Base-by-base conservation (phyloP, 1,284 basidiomycete genomes). In the Trametes polyzona region DNA sequence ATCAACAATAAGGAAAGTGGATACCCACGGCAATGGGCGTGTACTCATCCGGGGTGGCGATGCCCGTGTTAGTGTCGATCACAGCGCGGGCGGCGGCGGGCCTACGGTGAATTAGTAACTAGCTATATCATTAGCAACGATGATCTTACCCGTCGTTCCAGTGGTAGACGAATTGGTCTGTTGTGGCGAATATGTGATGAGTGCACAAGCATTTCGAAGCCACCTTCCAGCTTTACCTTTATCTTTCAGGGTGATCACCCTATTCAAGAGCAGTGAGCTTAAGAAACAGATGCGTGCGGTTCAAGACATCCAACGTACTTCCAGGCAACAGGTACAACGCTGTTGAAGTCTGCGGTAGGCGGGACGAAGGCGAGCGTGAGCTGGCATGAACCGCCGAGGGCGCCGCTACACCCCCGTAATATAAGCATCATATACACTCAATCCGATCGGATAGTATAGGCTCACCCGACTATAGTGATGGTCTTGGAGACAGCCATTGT, bases 291-390 rank as follows among this genome's bases (percentile, higher is more conserved):
- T 10, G 11, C 12, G n/a, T n/a, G n/a, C n/a, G n/a, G n/a, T n/a
- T n/a, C n/a, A n/a, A n/a, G n/a, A n/a, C n/a, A n/a, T n/a, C n/a
- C n/a, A n/a, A 37, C 52, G 16, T 12, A 53, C 52, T 47, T 29
- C 52, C 52, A 53, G 12, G 52, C 52, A 17, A 53, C 40, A 1
- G 52, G 52, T 10, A 40, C 9, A 0, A 47, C 41, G 14, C 2
- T 24, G 12, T 23, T 19, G 10, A 32, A 53, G 24, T 39, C 43
- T 5, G 36, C 52, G 19, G 8, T 33, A 1, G 12, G 1, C 17
- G 52, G 52, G 27, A 53, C 24, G 36, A 47, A 53, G 19, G 43
- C 52, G 4, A 53, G 35, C 17, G 36, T 47, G 19, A 53, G 35
- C 19, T 32, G 12, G 27, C 37, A 44, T 19, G 35, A 9, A 3